Base-by-base conservation (phyloP, 2,329 filamentous ascomycete species). In the Paramyrothecium sp. region DNA sequence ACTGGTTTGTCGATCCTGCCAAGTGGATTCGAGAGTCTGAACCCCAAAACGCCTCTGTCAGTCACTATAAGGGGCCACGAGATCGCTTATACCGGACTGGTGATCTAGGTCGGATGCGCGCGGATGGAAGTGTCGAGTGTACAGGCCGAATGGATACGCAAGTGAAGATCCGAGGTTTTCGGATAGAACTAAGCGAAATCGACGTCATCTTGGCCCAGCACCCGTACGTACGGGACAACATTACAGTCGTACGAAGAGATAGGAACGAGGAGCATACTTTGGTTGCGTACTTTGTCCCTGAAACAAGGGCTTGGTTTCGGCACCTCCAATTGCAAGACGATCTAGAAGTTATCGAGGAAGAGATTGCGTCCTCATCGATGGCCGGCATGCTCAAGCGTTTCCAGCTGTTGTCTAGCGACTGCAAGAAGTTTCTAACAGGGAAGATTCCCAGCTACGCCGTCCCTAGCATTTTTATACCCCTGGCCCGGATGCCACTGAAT, bases 231-330 rank as follows among this genome's bases (percentile, higher is more conserved):
- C 83, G 90, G 50, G 92, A 97, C 63, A 91, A 90, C 71, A 86
- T 91, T 60, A 96, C 92, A 0, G 76, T 97, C 2, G 86, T 97
- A 3, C 85, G 68, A 41, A 62, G 69, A 59, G 61, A 71, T 44
- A 34, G 44, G 16, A 66, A 75, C 53, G 91, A 71, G 71, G 94
- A 97, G 71, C 91, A 86, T 19, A 93, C 85, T 0, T 78, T 97
- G 38, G 91, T 96, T 66, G 95, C 88, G 71, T 97, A 97, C 71
- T 85, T 96, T 60, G 92, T 97, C 3, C 91, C 92, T 5, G 65
- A 67, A 23, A n/a, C 63, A 3, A 82, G 82, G 61, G 83, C 88
- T 63, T 97, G 92, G 91, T 75, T 80, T 47, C 75, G 82, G 20
- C 94, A 87, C 84, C 78, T 93, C 30, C 73, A 83, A 50, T n/a